Evolutionary conservation across 2,329 filamentous ascomycete genomes (phyloP).

Genomic region (Bimuria novae-zelandiae): DNA sequence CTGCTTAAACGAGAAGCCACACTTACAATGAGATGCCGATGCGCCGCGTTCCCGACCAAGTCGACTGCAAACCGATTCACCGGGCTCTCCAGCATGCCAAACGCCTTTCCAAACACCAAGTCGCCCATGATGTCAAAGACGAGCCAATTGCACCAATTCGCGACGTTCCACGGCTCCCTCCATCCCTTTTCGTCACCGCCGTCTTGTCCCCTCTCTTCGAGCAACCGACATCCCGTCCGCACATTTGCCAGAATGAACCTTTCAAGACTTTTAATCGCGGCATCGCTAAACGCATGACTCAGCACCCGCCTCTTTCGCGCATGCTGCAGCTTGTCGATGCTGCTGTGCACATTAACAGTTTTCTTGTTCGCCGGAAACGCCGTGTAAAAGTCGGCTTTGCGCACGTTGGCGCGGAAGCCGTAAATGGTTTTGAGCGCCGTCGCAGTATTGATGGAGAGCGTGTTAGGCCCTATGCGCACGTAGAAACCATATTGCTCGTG

Average conservation of each 20-base stretch:
- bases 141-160: constrained; percentile 51
- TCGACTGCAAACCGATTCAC: constrained; percentile 49
- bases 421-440: constrained; percentile 57
- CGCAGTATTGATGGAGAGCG: constrained; percentile 75
- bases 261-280: constrained; percentile 53
- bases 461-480: constrained; percentile 80
- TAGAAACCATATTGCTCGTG: constrained; percentile 72
- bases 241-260: constrained; percentile 52
- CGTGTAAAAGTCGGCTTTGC: constrained; percentile 55
- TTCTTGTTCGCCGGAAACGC: constrained; percentile 52
- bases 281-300: constrained; percentile 53
- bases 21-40: constrained; percentile 51
- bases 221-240: constrained; percentile 44
- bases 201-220: constrained; percentile 29
- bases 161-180: constrained; percentile 50
- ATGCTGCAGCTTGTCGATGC: constrained; percentile 53
- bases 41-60: constrained; percentile 50
- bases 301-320: constrained; percentile 54
- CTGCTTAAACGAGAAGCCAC: background rate
- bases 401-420: constrained; percentile 53
- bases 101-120: constrained; percentile 51
- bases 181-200: constrained; percentile 41
- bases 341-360: constrained; percentile 50
- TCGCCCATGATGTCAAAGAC: constrained; percentile 59
- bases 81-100: constrained; percentile 49